phyloP scores from a whole-genome alignment of 1,139 yeast species.

The Meyerozyma athensensis region DNA sequence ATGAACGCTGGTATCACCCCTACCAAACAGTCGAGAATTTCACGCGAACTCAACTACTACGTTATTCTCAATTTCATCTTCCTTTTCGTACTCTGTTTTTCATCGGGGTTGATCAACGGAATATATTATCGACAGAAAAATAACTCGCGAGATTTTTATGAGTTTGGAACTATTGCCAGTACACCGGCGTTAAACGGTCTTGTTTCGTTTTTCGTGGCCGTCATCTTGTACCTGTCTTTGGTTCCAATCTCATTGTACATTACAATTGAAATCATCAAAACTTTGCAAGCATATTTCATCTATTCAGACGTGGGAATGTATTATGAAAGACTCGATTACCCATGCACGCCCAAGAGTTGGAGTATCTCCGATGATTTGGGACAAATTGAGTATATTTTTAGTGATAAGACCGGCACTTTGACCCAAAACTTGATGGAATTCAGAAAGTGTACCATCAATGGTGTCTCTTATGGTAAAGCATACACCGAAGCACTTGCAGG shows the following conservation, averaged over 20 bases:
- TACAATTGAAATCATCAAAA: slow-evolving; percentile 55
- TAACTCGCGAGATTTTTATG: slow-evolving; percentile 66
- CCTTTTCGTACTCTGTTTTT: slow-evolving; percentile 72
- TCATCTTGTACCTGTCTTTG: slow-evolving; percentile 53
- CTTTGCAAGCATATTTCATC: slow-evolving; percentile 55
- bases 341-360: slow-evolving; percentile 62
- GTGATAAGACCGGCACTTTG: slow-evolving; percentile 60
- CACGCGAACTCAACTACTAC: slow-evolving; percentile 77
- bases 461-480: slow-evolving; percentile 52
- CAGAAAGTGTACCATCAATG: slow-evolving; percentile 54
- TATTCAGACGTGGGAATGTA: slow-evolving; percentile 50
- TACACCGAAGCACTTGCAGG: slow-evolving; percentile 62
- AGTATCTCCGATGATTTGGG: slow-evolving; percentile 60
- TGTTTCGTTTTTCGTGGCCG: slow-evolving; percentile 38
- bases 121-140: slow-evolving; percentile 50
- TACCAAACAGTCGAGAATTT: slow-evolving; percentile 76
- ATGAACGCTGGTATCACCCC: slow-evolving; percentile 92
- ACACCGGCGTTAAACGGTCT: slow-evolving; percentile 49
- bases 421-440: slow-evolving; percentile 62
- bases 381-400: slow-evolving; percentile 58
- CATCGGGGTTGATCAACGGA: slow-evolving; percentile 82
- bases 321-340: slow-evolving; percentile 48
- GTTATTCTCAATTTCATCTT: slow-evolving; percentile 75
- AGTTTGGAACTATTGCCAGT: slow-evolving; percentile 47
- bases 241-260: slow-evolving; percentile 59